Conservation (phyloP, 2,329 filamentous ascomycete species). For the Talaromyces sp. region DNA sequence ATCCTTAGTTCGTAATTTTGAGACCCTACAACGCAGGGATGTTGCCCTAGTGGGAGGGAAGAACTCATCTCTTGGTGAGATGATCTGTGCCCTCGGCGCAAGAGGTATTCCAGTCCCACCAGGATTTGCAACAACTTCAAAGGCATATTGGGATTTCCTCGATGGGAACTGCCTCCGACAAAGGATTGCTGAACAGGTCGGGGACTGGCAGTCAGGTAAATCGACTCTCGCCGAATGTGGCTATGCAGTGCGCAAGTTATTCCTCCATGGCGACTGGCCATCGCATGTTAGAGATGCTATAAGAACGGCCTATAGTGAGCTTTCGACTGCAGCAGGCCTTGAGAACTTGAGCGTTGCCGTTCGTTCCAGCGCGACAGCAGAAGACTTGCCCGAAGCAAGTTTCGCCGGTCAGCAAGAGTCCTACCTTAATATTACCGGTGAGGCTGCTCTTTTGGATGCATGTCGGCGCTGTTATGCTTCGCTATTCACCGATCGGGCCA, state of each 20-base stretch:
- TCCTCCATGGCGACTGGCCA: conserved; percentile 28
- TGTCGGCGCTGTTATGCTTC: conserved; percentile 35
- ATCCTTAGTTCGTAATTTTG: conserved; percentile 17
- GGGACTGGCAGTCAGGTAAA: conserved; percentile 25
- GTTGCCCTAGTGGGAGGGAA: conserved; percentile 31
- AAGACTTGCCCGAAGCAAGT: conserved; percentile 35
- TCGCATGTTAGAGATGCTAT: conserved; percentile 23
- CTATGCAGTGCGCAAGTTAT: conserved; percentile 21
- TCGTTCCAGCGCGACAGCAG: conserved; percentile 34
- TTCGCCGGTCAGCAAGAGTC: conserved; percentile 36
- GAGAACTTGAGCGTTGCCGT: conserved; percentile 30
- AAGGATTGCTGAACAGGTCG: conserved; percentile 22
- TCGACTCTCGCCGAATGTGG: conserved; percentile 26
- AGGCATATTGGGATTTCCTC: conserved; percentile 29
- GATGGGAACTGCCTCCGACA: conserved; percentile 26
- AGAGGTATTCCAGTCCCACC: conserved; percentile 28
- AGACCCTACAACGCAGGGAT: conserved; percentile 18
- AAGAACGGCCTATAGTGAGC: conserved; percentile 21
- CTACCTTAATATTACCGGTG: conserved; percentile 31
- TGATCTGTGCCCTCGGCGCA: conserved; percentile 25
- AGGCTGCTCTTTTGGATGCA: conserved; percentile 25
- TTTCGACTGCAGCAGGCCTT: conserved; percentile 16
- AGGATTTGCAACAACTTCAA: conserved; percentile 31
- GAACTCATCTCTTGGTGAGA: conserved; percentile 35
- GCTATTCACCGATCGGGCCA: conserved; percentile 34